Evolutionary conservation across 78 protist genomes (phyloP).

Genomic region (Ministeria vibrans): DNA sequence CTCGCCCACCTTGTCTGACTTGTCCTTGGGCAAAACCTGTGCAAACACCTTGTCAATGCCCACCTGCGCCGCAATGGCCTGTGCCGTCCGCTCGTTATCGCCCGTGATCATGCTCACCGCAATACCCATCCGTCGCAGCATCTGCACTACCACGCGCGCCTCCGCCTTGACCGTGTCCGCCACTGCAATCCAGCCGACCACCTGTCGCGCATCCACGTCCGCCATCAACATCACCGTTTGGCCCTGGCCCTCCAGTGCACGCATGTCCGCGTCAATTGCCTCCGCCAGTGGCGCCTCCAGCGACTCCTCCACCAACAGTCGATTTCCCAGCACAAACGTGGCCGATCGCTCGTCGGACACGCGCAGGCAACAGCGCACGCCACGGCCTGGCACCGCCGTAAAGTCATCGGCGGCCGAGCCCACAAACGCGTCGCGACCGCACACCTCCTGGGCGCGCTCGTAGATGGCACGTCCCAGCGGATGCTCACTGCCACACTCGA

Average conservation of each 20-base stretch:
- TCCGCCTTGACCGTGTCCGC: conserved; percentile 36
- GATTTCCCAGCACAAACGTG: conserved; percentile 21
- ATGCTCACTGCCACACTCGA: conserved; percentile 26
- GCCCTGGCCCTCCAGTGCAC: conserved; percentile 14
- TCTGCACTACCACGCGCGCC: conserved; percentile 20
- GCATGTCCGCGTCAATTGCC: neutral
- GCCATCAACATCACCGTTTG: conserved; percentile 32
- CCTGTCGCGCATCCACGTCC: neutral
- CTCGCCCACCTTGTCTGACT: conserved; percentile 54
- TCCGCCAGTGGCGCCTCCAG: neutral
- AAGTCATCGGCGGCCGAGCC: no score
- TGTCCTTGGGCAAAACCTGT: conserved; percentile 74
- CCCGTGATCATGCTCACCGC: conserved; percentile 84
- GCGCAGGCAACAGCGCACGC: neutral
- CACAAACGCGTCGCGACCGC: no score
- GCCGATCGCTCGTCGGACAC: neutral
- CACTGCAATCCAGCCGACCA: conserved; percentile 17
- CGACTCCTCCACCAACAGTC: neutral
- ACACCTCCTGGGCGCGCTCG: neutral
- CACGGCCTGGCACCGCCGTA: neutral
- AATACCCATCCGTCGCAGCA: conserved; percentile 35
- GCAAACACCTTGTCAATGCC: conserved; percentile 39
- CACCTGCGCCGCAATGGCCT: conserved; percentile 35
- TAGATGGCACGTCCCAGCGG: conserved; percentile 33
- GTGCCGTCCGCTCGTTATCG: conserved; percentile 66